Evolutionary conservation across 768 basidiomycete genomes (phyloP).

Genomic region (Clitopilus hobsonii): DNA sequence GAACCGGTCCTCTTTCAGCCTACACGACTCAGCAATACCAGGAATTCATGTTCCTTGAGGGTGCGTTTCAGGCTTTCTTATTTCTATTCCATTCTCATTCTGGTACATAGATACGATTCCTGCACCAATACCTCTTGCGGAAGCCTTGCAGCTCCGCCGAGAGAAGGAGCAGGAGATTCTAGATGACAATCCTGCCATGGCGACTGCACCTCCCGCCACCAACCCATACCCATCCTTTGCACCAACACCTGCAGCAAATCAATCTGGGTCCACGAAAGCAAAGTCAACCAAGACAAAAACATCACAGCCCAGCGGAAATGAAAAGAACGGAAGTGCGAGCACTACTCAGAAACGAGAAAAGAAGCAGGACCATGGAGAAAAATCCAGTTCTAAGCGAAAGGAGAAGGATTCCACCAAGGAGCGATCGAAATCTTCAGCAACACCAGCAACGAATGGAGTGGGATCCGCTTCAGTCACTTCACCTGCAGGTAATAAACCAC

Average conservation of each 20-base stretch:
- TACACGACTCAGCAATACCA: conserved; percentile 55
- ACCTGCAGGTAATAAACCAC: neutral
- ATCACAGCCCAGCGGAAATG: conserved; percentile 31
- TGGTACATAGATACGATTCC: conserved; percentile 58
- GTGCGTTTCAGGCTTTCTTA: conserved; percentile 26
- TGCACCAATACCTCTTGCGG: conserved; percentile 48
- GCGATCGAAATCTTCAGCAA: neutral
- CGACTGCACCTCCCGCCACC: conserved; percentile 15
- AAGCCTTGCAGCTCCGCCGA: conserved; percentile 54
- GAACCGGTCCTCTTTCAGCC: conserved; percentile 33
- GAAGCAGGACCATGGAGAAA: neutral
- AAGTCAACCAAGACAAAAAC: conserved; percentile 30
- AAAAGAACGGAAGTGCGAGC: conserved; percentile 23
- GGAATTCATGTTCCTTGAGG: conserved; percentile 71
- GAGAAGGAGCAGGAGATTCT: conserved; percentile 49
- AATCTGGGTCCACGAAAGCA: conserved; percentile 13
- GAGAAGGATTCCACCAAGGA: neutral
- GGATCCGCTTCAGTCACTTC: neutral
- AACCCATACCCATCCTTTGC: conserved; percentile 17
- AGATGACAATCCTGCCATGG: conserved; percentile 56
- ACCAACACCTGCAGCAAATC: conserved; percentile 14
- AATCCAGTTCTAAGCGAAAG: neutral
- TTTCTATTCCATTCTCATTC: conserved; percentile 5
- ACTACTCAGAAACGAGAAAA: conserved; percentile 9
- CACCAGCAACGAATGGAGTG: conserved; percentile 10